Evolutionary conservation across 2,329 filamentous ascomycete genomes (phyloP), one percentile per base, ranked within the genome.

Genomic region (Elsinoe fawcettii): DNA sequence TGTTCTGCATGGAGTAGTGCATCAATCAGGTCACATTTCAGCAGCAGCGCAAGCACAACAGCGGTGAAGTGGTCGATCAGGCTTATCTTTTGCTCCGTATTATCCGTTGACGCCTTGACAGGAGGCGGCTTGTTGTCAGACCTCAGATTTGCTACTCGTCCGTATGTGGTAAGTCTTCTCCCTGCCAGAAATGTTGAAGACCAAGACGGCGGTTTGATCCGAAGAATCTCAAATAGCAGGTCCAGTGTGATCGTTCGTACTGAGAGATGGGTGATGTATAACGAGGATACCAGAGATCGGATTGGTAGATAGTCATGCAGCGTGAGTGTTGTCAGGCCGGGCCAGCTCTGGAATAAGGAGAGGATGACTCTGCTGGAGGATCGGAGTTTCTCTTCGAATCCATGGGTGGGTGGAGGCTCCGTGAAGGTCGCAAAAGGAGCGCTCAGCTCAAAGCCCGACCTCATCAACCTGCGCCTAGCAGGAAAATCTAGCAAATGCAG

Each of bases 31-130:
- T 88, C 91, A 30, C 89, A 84, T 63, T 88, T 87, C 60, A 99
- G 82, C 57, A 99, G 82, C 2, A 95, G 82, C 9, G 91, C 89
- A 27, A 99, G 76, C 32, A 97, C 78, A 11, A 97, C 80, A 11
- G 92, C 88, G 0, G 90, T 95, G 67, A 96, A 99, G 71, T 99
- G 95, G 61, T 95, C 88, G 16, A 96, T 85, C 59, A 99, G 85
- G 66, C 90, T 95, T 64, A 74, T 72, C 60, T 91, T 76, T 58
- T 72, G 70, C 2, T 71, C 85, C 62, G 88, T 85, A 32, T 83
- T 83, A 18, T 81, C 80, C 7, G 85, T 78, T 57, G 89, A 87
- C 41, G 88, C 18, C 79, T 75, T 32, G 67, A 67, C 16, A 72
- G 68, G 34, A 81, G 79, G 36, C 79, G 72, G 58, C 77, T 77